A percentile compares a stretch with the other conserved stretches of the same genome.
These are phyloP conservation scores for Zea luxurians DNA, from an alignment of 176 grass and related monocot species.

Conservation along the genomic window DNA sequence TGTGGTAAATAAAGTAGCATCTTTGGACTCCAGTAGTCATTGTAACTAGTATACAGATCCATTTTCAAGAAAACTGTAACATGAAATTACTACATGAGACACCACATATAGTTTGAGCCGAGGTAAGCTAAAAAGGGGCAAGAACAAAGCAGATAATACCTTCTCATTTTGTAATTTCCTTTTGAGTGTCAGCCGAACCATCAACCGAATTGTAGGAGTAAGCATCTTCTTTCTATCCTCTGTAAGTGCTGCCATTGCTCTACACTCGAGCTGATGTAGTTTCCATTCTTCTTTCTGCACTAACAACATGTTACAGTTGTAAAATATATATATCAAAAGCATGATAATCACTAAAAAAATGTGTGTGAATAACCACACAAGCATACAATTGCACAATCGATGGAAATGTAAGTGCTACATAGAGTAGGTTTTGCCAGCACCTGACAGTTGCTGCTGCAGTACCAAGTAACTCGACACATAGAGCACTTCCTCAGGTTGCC, in stretches of 20 bases:
- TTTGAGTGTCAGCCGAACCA: conserved; percentile 65
- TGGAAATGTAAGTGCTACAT: not conserved
- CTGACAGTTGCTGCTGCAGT: conserved; percentile 72
- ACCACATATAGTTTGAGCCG: not conserved
- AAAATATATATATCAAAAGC: not conserved
- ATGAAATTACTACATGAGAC: not conserved
- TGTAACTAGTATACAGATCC: not conserved
- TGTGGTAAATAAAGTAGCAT: not conserved
- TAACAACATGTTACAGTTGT: not conserved
- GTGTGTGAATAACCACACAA: not conserved
- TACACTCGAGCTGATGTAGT: conserved; percentile 77
- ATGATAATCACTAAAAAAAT: not conserved
- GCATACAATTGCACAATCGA: not conserved
- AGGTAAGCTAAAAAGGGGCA: not conserved
- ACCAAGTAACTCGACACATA: conserved; percentile 66
- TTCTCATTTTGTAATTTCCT: conserved; percentile 65
- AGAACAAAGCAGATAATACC: conserved; percentile 40
- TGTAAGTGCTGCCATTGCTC: conserved; percentile 45
- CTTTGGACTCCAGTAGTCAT: not conserved
- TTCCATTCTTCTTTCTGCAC: conserved; percentile 81
- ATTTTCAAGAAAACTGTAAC: not conserved
- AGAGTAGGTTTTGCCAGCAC: conserved; percentile 38
- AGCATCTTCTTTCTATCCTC: conserved; percentile 82
- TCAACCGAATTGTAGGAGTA: conserved; percentile 72
- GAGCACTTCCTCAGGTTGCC: conserved; percentile 75